Base-by-base conservation (phyloP, 257 asterid species). In the Solanum raphanifolium region DNA sequence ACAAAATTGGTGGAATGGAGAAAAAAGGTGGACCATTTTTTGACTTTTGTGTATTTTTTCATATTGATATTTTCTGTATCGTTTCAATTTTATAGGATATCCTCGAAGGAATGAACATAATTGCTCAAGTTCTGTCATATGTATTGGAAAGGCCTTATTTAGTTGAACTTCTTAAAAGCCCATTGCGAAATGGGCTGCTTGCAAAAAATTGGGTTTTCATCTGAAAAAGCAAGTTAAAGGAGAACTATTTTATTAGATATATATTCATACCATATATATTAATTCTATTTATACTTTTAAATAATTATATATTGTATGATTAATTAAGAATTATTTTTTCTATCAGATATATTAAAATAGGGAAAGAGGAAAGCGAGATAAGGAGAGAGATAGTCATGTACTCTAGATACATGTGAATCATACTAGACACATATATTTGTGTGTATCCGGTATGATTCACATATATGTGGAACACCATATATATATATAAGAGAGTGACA, bases 11-110 rank as follows among this genome's bases (percentile, higher is more conserved):
- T 62, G 73, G 73, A 27, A 66, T 66, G 18, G 62, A 52, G 62
- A 16, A 16, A 6, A 52, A 52, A 52, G 23, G 8, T 66, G 35
- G 32, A 66, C 2, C 5, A 68, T 68, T 27, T 68, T 25, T 68
- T 5, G 2, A 68, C 16, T 68, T 68, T 27, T 13, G 88, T 88
- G 88, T 91, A 91, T 89, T 89, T 88, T 90, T 91, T 89, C 89
- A 90, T 91, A 87, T 92, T 87, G 87, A 91, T 88, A 5, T 89
- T 89, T 89, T 65, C 32, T 10, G 16, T 65, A 65, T 65, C 16
- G 32, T 65, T 65, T 11, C 7, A 65, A 65, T 65, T 65, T 65
- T 65, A 65, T n/a, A 27, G 16, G 16, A 65, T 9, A 11, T n/a
- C 16, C 8, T 11, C 32, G 2, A 65, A n/a, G 1, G 15, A n/a